Conservation (phyloP, 768 basidiomycete species). For the Amanita rubescens region DNA sequence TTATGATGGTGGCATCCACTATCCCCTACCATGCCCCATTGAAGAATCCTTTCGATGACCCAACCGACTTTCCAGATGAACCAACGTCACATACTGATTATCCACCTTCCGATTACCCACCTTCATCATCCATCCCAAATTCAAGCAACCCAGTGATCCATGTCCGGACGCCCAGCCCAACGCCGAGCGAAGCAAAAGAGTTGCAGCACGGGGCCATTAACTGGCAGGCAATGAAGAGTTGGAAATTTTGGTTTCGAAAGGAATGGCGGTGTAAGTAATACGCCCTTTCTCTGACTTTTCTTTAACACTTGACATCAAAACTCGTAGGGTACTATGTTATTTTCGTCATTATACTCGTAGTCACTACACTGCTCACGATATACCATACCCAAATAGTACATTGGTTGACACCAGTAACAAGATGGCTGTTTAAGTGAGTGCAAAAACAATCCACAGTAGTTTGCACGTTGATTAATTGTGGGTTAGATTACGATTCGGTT, state of each 20-base stretch:
- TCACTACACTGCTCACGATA: conserved; percentile 47
- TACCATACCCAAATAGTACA: conserved; percentile 68
- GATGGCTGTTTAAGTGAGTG: conserved; percentile 56
- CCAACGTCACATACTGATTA: neutral
- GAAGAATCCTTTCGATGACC: conserved; percentile 6
- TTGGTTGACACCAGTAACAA: conserved; percentile 59
- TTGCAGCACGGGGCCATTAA: conserved; percentile 37
- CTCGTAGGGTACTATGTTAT: conserved; percentile 44
- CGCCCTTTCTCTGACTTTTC: neutral
- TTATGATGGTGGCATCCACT: neutral
- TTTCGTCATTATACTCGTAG: conserved; percentile 36
- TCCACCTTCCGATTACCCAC: neutral
- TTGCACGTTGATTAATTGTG: neutral
- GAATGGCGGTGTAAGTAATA: conserved; percentile 47
- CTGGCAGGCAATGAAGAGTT: conserved; percentile 34
- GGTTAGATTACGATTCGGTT: conserved; percentile 48
- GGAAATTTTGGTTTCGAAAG: conserved; percentile 46
- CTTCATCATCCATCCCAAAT: neutral
- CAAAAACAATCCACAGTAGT: neutral
- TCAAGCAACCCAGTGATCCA: neutral
- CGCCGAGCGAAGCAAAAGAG: conserved; percentile 49
- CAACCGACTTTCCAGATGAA: neutral
- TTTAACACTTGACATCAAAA: neutral
- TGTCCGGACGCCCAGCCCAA: conserved; percentile 52
- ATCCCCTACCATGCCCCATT: neutral